Evolutionary conservation across 805 yeast genomes (phyloP), one percentile per base, ranked within the genome.

Genomic region (Zygosaccharomyces bisporus): DNA sequence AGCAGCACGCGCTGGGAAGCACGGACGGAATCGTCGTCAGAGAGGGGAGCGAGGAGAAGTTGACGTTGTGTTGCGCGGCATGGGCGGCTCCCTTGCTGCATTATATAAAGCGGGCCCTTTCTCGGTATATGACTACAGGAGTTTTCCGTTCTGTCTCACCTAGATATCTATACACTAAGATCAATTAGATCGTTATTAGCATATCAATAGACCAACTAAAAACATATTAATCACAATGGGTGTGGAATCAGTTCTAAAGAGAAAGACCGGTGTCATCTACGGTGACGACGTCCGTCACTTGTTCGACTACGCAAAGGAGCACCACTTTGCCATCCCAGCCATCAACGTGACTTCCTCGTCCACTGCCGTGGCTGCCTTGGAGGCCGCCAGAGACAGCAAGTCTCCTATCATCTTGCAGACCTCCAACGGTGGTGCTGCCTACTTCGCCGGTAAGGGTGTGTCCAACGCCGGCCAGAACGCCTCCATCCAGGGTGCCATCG

Each of bases 351-450:
- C 99, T 56, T 87, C 98, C 27, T 90, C 98, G 29, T 91, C 98
- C 49, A 91, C 97, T 53, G 98, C 83, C 47, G 85, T 88, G 68
- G 96, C 97, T 60, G 96, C 97, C 52, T 77, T 93, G 63, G 95
- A 93, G 73, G 96, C 97, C 55, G 96, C 97, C 51, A 87, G 95
- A 72, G 97, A 93, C 73, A 79, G 75, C 75, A 79, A 84, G 59
- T 80, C 96, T 52, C 99, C 99, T 75, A 89, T 93, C 74, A 87
- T 93, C 69, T 75, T 93, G 68, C 99, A 93, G 76, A 81, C 91
- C 60, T 91, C 98, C 51, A 89, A 93, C 73, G 99, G 99, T 77
- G 99, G 99, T 79, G 95, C 99, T 59, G 98, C 98, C 54, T 93
- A 81, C 87, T 93, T 93, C 70, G 99, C 99, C 55, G 99, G 99